A percentile compares a stretch with the other conserved stretches of the same genome.
Conservation (phyloP, 805 yeast species). For the Pichia nanzhaoensis region DNA sequence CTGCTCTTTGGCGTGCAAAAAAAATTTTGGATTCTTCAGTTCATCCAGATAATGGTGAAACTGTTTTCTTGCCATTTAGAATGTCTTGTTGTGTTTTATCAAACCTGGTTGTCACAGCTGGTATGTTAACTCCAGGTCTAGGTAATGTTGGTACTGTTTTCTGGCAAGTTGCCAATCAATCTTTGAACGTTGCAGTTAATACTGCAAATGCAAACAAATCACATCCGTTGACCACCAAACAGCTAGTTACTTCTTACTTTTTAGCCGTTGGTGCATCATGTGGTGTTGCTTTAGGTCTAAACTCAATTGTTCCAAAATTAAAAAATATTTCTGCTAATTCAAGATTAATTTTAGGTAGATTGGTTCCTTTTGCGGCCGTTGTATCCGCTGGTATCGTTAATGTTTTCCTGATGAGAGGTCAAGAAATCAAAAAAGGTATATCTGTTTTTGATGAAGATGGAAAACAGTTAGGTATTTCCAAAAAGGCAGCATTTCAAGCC, state of each 20-base stretch:
- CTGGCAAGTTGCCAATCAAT: conserved; percentile 98
- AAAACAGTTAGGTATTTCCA: conserved; percentile 64
- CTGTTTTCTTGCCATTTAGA: conserved; percentile 88
- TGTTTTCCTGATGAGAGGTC: conserved; percentile 94
- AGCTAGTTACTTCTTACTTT: conserved; percentile 70
- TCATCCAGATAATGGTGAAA: conserved; percentile 96
- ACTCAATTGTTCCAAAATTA: conserved; percentile 82
- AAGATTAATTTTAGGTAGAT: conserved; percentile 65
- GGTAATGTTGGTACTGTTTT: conserved; percentile 87
- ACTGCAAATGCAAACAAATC: conserved; percentile 95
- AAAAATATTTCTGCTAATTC: conserved; percentile 65
- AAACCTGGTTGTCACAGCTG: conserved; percentile 90
- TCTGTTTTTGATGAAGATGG: conserved; percentile 59
- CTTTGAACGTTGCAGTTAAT: conserved; percentile 93
- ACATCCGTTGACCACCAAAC: conserved; percentile 76
- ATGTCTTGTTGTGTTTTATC: conserved; percentile 95
- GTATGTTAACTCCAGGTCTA: conserved; percentile 94
- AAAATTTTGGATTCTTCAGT: conserved; percentile 81
- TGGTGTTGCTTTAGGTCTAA: conserved; percentile 90
- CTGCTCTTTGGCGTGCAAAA: conserved; percentile 86
- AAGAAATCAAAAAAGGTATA: conserved; percentile 84
- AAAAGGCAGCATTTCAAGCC: conserved; percentile 83
- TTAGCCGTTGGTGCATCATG: conserved; percentile 94
- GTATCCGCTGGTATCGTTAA: conserved; percentile 95
- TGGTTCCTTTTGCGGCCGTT: conserved; percentile 98